Evolutionary conservation across 148 eudicot species (phyloP).

Genomic region (Rhododendron kiyosumense): DNA sequence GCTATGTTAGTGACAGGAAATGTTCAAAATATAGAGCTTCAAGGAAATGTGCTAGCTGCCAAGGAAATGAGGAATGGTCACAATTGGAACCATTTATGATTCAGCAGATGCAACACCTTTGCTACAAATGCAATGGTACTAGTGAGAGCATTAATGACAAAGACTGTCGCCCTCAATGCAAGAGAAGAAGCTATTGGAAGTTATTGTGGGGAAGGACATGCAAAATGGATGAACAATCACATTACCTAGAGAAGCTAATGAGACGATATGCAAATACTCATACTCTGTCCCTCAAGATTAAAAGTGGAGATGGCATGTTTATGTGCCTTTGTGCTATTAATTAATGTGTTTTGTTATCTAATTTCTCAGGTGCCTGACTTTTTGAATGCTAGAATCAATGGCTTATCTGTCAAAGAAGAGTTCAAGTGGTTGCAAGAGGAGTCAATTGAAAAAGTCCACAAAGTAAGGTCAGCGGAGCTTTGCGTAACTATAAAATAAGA

Average conservation of each 20-base stretch:
- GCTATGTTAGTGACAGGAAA: no score
- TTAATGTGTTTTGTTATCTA: background rate
- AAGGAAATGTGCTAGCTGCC: no score
- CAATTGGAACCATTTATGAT: conserved; percentile 35
- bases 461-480: no score
- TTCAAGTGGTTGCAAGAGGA: conserved; percentile 90
- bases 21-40: no score
- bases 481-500: no score
- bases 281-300: background rate
- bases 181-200: conserved; percentile 73
- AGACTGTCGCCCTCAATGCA: conserved; percentile 61
- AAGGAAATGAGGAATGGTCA: conserved; percentile 51
- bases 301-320: no score
- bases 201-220: conserved; percentile 66
- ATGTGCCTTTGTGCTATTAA: background rate
- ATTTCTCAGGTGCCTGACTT: conserved; percentile 82
- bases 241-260: conserved; percentile 64
- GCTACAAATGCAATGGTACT: conserved; percentile 68
- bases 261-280: conserved; percentile 20
- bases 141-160: conserved; percentile 56
- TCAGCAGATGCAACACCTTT: conserved; percentile 4
- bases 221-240: conserved; percentile 59
- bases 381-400: conserved; percentile 79
- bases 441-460: conserved; percentile 45
- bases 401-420: conserved; percentile 78